These are phyloP conservation scores for Ophryocystis elektroscirrha DNA, from an alignment of 169 alveolate genomes.

Conservation along the genomic window DNA sequence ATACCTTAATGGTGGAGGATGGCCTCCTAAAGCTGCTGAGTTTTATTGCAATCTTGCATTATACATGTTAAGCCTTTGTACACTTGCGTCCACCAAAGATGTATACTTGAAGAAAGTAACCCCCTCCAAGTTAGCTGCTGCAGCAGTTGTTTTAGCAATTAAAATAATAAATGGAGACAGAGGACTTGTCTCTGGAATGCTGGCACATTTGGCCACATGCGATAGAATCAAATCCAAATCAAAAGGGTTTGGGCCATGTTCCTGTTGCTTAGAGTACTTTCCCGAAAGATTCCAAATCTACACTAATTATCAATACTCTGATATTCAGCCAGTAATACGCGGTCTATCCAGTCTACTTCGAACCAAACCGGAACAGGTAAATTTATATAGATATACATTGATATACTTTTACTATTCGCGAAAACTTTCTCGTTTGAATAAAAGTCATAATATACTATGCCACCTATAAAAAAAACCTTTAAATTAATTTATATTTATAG, in stretches of 20 bases:
- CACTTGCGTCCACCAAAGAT: background rate
- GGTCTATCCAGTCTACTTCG: background rate
- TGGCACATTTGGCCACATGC: too few species aligned
- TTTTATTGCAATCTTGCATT: background rate
- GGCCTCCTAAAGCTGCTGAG: background rate
- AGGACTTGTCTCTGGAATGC: too few species aligned
- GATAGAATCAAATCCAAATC: too few species aligned
- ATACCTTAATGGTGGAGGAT: background rate
- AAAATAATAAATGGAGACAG: background rate
- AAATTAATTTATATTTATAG: background rate
- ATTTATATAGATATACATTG: background rate
- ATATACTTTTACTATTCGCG: too few species aligned
- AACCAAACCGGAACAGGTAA: background rate
- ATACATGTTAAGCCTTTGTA: background rate
- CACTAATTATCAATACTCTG: background rate
- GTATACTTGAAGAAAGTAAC: background rate
- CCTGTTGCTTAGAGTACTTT: background rate
- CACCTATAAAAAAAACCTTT: too few species aligned
- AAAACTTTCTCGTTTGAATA: too few species aligned
- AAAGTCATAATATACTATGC: too few species aligned
- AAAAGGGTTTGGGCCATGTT: too few species aligned
- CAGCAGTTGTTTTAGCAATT: background rate
- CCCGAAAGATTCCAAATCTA: background rate
- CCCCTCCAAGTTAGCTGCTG: background rate
- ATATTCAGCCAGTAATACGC: background rate